Base-by-base conservation (phyloP, 2,329 filamentous ascomycete species). In the Plectosphaerella plurivora region DNA sequence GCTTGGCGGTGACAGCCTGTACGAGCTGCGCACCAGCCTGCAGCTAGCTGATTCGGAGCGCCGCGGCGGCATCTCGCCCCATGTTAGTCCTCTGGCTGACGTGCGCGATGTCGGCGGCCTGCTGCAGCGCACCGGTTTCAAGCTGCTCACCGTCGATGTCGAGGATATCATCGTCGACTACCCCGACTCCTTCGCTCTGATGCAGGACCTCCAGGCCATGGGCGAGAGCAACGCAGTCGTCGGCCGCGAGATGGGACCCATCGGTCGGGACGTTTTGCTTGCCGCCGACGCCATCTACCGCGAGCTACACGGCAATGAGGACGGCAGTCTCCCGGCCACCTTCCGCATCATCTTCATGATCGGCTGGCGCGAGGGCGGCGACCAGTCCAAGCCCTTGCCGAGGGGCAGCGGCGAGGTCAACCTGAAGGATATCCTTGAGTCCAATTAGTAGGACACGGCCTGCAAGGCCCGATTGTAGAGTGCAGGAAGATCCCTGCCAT, bases 331-430 rank as follows among this genome's bases (percentile, higher is more conserved):
- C 56, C 94, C 94, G 1, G 94, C 94, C 1, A 99, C 94, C 0
- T 99, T 97, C 66, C 82, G 94, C 60, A 80, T 96, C 61, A 97
- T 99, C 56, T 96, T 94, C 69, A 97, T 97, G 92, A 99, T 99
- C 70, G 94, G 94, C 0, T 99, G 94, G 94, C 95, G 93, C 66
- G 89, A 92, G 59, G 87, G 89, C 2, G 79, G 81, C 28, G 82
- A 86, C 50, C 92, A 97, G 71, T 78, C 86, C 2, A 78, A 93
- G 70, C 92, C 94, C 5, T 72, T 97, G 53, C 73, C 86, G 59
- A 82, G 94, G 59, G 94, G 94, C 1, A 96, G 87, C 58, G 94
- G 90, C 10, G 79, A 96, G 65, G 74, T 96, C 42, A 96, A 89
- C 68, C 78, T 99, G 57, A 96, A 94, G 69, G 92, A 97, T 68